Evolutionary conservation across 805 yeast genomes (phyloP).

Genomic region (Saccharomycopsis selenospora): DNA sequence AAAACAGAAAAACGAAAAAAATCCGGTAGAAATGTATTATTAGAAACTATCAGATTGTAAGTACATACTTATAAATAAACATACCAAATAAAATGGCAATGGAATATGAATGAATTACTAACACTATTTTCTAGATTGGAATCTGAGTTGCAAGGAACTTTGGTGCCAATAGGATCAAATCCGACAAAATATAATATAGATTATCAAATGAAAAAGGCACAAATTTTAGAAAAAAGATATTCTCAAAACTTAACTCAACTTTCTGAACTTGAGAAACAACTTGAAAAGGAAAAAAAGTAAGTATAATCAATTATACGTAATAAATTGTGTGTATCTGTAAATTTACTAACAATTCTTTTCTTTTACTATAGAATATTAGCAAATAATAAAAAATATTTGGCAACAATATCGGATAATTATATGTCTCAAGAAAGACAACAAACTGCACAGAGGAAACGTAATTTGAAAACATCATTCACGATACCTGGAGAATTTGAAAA

Average conservation of each 20-base stretch:
- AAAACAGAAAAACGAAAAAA: slow-evolving; percentile 9
- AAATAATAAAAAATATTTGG: background rate
- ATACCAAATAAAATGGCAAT: background rate
- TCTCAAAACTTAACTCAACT: slow-evolving; percentile 9
- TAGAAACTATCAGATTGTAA: background rate
- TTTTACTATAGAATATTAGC: slow-evolving; percentile 1
- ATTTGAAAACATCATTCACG: background rate
- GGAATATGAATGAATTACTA: background rate
- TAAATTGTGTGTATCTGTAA: background rate
- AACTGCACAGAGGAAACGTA: background rate
- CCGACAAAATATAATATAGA: slow-evolving; percentile 11
- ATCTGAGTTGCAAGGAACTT: slow-evolving; percentile 9
- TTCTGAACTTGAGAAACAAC: slow-evolving; percentile 9
- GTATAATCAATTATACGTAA: slow-evolving; percentile 1
- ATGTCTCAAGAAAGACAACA: slow-evolving; percentile 6
- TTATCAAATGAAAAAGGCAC: slow-evolving; percentile 1
- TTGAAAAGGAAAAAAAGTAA: slow-evolving; percentile 5
- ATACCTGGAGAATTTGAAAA: background rate
- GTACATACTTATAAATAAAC: background rate
- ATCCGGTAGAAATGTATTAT: slow-evolving; percentile 6
- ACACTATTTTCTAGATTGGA: slow-evolving; percentile 3
- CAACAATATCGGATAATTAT: slow-evolving; percentile 1
- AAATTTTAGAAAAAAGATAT: slow-evolving; percentile 10
- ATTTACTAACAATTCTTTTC: background rate
- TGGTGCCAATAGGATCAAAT: slow-evolving; percentile 17